Percentiles rank a stretch among this genome's conserved stretches.
These are phyloP conservation scores for Xylaria palmicola DNA, from an alignment of 495 filamentous ascomycete genomes.

Conservation along the genomic window DNA sequence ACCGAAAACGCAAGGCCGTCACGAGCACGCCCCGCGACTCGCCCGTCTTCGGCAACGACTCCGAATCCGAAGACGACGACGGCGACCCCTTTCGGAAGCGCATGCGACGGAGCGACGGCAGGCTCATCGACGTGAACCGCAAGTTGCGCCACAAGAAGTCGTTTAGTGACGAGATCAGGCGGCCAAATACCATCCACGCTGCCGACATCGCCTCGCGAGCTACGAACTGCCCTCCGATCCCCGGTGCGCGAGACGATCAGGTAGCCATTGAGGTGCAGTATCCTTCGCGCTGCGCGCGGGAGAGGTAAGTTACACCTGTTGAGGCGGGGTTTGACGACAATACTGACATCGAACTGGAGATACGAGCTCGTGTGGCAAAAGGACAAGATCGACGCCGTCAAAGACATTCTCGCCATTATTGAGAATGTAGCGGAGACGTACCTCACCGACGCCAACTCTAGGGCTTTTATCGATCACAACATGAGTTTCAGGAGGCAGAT, in stretches of 20 bases:
- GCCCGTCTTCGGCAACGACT: constrained; percentile 29
- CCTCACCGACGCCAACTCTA: constrained; percentile 62
- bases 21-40: constrained; percentile 30
- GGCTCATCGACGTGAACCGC: constrained; percentile 53
- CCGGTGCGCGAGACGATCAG: constrained; percentile 47
- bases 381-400: constrained; percentile 80
- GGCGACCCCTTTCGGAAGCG: constrained; percentile 28
- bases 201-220: constrained; percentile 60
- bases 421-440: constrained; percentile 72
- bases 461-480: constrained; percentile 68
- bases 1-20: constrained; percentile 31
- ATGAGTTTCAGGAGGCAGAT: constrained; percentile 71
- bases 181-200: constrained; percentile 60
- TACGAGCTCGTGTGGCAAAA: constrained; percentile 76
- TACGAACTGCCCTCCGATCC: constrained; percentile 48
- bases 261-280: constrained; percentile 66
- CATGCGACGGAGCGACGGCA: constrained; percentile 24
- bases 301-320: constrained; percentile 51
- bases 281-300: constrained; percentile 65
- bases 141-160: constrained; percentile 59
- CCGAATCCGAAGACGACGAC: constrained; percentile 27
- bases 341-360: constrained; percentile 41
- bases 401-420: constrained; percentile 80
- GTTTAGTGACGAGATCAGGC: constrained; percentile 55
- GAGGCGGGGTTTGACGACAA: neutral